These are phyloP conservation scores for Spiromastix sp. DNA, from an alignment of 2,329 filamentous ascomycete species.

Conservation along the genomic window DNA sequence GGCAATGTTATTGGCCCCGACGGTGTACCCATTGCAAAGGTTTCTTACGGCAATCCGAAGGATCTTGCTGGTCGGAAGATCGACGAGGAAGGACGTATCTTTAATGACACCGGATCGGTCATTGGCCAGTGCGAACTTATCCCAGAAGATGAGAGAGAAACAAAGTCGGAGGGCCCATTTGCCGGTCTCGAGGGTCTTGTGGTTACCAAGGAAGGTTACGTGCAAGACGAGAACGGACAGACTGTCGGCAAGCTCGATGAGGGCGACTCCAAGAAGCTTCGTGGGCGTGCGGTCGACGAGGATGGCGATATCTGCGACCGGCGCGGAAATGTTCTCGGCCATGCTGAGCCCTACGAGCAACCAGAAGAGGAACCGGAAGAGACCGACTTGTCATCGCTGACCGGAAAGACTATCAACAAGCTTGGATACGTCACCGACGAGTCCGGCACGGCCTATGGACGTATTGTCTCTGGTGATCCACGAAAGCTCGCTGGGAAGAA, in stretches of 20 bases:
- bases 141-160: constrained; percentile 46
- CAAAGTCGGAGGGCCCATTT: constrained; percentile 46
- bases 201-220: constrained; percentile 48
- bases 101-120: constrained; percentile 46
- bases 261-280: constrained; percentile 61
- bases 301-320: constrained; percentile 75
- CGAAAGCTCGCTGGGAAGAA: constrained; percentile 49
- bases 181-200: constrained; percentile 46
- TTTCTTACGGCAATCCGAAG: constrained; percentile 46
- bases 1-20: constrained; percentile 45
- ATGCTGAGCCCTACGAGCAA: constrained; percentile 46
- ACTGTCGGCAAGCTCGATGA: constrained; percentile 61
- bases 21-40: constrained; percentile 44
- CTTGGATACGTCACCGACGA: constrained; percentile 51
- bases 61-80: constrained; percentile 47
- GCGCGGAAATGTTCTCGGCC: constrained; percentile 54
- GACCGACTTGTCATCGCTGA: constrained; percentile 49
- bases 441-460: constrained; percentile 48
- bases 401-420: constrained; percentile 55
- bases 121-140: constrained; percentile 49
- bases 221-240: constrained; percentile 67
- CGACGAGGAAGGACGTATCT: constrained; percentile 45
- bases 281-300: constrained; percentile 65
- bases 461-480: constrained; percentile 47
- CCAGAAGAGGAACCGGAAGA: constrained; percentile 36